A percentile compares a stretch with the other conserved stretches of the same genome.
These are phyloP conservation scores for Aureobasidium sp. DNA, from an alignment of 2,329 filamentous ascomycete genomes.

Conservation along the genomic window DNA sequence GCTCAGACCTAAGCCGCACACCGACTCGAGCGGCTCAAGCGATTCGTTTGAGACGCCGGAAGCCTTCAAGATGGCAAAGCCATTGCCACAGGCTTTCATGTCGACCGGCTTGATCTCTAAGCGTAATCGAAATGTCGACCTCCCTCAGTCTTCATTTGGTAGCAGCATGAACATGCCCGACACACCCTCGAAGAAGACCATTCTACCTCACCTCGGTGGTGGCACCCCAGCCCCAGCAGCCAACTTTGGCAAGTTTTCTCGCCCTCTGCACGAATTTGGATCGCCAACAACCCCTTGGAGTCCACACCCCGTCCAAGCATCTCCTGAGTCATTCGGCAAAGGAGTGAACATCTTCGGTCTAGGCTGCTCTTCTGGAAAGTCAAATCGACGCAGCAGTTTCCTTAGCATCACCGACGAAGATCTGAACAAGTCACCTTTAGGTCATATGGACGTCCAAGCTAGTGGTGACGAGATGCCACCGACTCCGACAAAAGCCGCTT, in stretches of 20 bases:
- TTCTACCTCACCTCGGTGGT: slow-evolving; percentile 55
- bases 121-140: slow-evolving; percentile 71
- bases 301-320: slow-evolving; percentile 51
- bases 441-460: slow-evolving; percentile 46
- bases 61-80: slow-evolving; percentile 67
- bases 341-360: slow-evolving; percentile 53
- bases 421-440: slow-evolving; percentile 49
- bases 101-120: slow-evolving; percentile 94
- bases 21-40: slow-evolving; percentile 33
- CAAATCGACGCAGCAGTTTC: slow-evolving; percentile 59
- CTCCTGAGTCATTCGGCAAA: slow-evolving; percentile 59
- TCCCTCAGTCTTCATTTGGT: slow-evolving; percentile 44
- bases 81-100: slow-evolving; percentile 77
- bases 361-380: slow-evolving; percentile 33
- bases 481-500: slow-evolving; percentile 74
- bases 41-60: slow-evolving; percentile 64
- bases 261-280: slow-evolving; percentile 65
- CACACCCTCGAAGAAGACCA: slow-evolving; percentile 90
- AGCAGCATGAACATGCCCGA: slow-evolving; percentile 70
- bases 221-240: slow-evolving; percentile 47
- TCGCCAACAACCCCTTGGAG: slow-evolving; percentile 77
- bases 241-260: slow-evolving; percentile 50
- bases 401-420: slow-evolving; percentile 76
- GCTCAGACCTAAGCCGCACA: slow-evolving; percentile 41
- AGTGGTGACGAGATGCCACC: slow-evolving; percentile 73